Evolutionary conservation across 2,329 filamentous ascomycete species (phyloP), one percentile per base, ranked within the genome.

Genomic region (Claviceps sp.): DNA sequence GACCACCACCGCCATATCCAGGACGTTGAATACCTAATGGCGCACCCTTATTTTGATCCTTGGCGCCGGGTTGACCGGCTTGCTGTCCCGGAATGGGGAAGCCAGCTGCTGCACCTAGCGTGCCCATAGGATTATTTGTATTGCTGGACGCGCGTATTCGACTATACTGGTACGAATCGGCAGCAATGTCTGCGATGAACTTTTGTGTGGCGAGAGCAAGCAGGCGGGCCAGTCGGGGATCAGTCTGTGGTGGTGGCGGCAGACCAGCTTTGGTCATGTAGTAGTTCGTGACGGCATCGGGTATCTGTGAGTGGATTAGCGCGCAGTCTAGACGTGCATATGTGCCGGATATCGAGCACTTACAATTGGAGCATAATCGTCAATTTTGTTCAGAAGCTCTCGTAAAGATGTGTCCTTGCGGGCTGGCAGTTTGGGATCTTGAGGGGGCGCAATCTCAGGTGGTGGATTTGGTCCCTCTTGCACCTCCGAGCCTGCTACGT

Each of bases 171-270:
- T 98, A 98, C 2, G 93, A 89, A 67, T 98, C 93, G 53, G 93
- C 90, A 1, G 93, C 93, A 58, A 98, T 89, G 67, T 98, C 93
- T 54, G 93, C 90, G 61, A 98, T 87, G 75, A 98, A 98, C 67
- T 98, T 98, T 65, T 98, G 93, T 0, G 93, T 95, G n/a, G 93
- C 93, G 8, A 98, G 85, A 2, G 93, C 91, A 44, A 98, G 85
- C 3, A 98, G 85, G 47, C 91, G 89, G 22, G 91, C 89, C 30
- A 98, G 85, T 54, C 90, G 88, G 20, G 85, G 85, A 62, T 95
- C 89, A 50, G 89, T 95, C 61, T 93, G 85, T 0, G 89, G 90
- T 42, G 91, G 89, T 1, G 91, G 91, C 37, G 93, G 90, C 4
- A 98, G 87, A 50, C 93, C 93, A 58, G 91, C 89, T 60, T 94